phyloP scores from a whole-genome alignment of 139 green algal species.

The Chlorella sp. region DNA sequence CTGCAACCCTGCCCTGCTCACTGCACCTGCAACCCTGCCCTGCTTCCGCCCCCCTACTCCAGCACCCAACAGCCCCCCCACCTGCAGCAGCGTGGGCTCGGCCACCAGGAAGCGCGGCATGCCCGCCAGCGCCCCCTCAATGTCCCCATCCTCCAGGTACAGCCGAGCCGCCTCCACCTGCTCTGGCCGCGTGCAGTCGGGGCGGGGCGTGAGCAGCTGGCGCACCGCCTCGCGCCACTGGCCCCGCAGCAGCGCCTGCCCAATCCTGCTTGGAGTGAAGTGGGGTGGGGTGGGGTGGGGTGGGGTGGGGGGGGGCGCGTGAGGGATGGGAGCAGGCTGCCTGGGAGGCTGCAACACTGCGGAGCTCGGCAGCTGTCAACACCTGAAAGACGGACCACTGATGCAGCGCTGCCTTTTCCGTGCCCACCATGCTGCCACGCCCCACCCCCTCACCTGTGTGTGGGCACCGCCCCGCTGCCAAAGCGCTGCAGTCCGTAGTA shows the following conservation, averaged over 20 bases:
- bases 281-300: neutral
- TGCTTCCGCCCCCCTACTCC: neutral
- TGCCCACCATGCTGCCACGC: neutral
- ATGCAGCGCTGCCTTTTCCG: too few species aligned
- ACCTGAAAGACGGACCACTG: too few species aligned
- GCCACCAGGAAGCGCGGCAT: constrained; percentile 66
- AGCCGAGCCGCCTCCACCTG: constrained; percentile 30
- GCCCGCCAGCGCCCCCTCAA: constrained; percentile 55
- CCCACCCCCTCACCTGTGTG: constrained; percentile 60
- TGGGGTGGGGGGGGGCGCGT: neutral
- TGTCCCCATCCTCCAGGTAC: constrained; percentile 49
- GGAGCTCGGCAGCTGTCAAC: neutral
- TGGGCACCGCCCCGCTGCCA: constrained; percentile 74
- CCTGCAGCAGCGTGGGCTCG: constrained; percentile 69
- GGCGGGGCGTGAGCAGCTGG: constrained; percentile 64
- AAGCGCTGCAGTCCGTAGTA: constrained; percentile 98
- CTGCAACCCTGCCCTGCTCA: neutral
- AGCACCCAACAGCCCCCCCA: constrained; percentile 8
- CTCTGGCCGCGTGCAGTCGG: constrained; percentile 31
- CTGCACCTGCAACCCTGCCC: neutral
- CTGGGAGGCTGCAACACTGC: neutral
- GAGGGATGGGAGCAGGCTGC: neutral
- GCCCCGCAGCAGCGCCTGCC: constrained; percentile 75
- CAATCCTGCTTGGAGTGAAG: constrained; percentile 58
- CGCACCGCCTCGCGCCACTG: constrained; percentile 71